Evolutionary conservation across 441 rosid species (phyloP), one percentile per base, ranked within the genome.

Genomic region (Corymbia citriodora): DNA sequence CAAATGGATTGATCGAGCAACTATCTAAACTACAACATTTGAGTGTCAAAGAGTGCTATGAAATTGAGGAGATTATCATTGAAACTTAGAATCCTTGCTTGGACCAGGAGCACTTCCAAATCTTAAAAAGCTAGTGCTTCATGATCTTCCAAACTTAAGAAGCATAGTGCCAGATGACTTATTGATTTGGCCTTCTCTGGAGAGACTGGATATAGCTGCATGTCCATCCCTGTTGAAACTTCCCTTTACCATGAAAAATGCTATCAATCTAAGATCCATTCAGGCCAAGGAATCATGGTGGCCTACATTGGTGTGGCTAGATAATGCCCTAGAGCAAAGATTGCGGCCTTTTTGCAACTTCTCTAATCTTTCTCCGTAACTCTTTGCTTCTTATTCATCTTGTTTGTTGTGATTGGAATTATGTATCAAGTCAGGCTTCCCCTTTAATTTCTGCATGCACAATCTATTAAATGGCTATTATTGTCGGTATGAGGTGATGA

Each of bases 11-110:
- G 65, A 59, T 59, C 0, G 7, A 59, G n/a, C 8, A 59, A 59
- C 3, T 59, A 59, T 10, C 14, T 1, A 0, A 5, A 1, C 65
- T 59, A 4, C 2, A 25, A n/a, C 65, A 23, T 59, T 59, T 25
- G 15, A 59, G 14, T 59, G n/a, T 59, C 3, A 1, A 59, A 59
- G 3, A 31, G 8, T 70, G 48, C 48, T 2, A 9, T 23, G 13
- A 70, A 70, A 70, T 70, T 17, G 81, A 70, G 23, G 79, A 33
- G 48, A 70, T 33, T 23, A 17, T 70, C 81, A 17, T 61, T 25
- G n/a, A 61, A 27, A 10, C 68, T 7, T n/a, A 61, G 68, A 61
- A 61, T 61, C 31, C n/a, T 61, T 2, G 31, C 16, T 27, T 61
- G 7, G 16, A 61, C 2, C 68, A 11, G 27, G 31, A 25, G 27